Evolutionary conservation across 768 basidiomycete genomes (phyloP).

Genomic region (Coprinellus micaceus): DNA sequence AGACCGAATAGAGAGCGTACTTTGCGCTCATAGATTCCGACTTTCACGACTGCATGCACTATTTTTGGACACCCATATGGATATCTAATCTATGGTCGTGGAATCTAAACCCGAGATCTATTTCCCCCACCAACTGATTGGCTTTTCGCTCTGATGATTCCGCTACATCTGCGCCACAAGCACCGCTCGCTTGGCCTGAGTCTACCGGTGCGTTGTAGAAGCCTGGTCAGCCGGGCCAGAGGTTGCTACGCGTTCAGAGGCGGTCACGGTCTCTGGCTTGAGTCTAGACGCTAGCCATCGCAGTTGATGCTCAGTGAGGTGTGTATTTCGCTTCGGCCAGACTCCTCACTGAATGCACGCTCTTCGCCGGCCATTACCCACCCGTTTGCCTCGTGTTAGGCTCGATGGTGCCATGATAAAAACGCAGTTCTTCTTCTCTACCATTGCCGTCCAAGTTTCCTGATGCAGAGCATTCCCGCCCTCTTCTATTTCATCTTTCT

Average conservation of each 20-base stretch:
- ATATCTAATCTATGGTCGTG: no score
- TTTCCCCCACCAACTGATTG: conserved; percentile 2
- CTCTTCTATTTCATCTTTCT: conserved; percentile 14
- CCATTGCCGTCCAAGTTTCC: neutral
- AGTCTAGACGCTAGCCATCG: no score
- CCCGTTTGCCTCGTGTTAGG: conserved; percentile 1
- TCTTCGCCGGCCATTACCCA: neutral
- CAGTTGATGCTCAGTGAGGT: no score
- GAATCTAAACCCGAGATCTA: conserved; percentile 2
- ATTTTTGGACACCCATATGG: neutral
- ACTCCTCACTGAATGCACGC: no score
- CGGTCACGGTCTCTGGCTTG: neutral
- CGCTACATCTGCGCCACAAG: conserved; percentile 8
- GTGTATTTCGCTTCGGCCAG: no score
- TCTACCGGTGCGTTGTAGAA: neutral
- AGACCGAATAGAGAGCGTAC: neutral
- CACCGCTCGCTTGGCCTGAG: neutral
- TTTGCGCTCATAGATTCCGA: neutral
- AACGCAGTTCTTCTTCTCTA: neutral
- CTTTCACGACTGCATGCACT: neutral
- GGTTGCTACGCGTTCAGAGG: neutral
- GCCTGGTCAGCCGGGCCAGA: neutral
- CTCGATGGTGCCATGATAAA: neutral
- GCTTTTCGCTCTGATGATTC: conserved; percentile 4
- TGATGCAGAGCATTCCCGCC: conserved; percentile 11